Base-by-base conservation (phyloP, 1,284 basidiomycete species). In the Ganoderma meredithae region DNA sequence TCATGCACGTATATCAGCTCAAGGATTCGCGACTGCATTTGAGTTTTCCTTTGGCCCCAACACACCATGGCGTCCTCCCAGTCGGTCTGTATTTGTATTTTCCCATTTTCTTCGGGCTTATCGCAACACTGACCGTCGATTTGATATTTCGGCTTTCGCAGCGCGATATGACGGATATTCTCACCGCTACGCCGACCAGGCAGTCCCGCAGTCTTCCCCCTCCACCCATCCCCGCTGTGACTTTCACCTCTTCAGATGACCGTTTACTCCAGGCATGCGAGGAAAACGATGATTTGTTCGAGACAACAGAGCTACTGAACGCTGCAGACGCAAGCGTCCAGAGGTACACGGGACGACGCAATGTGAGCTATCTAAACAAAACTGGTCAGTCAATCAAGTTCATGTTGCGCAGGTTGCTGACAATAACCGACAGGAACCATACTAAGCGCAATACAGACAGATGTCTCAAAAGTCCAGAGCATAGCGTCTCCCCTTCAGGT, bases 401-500 rank as follows among this genome's bases (percentile, higher is more conserved):
- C 33, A 39, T 25, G 22, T 36, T 22, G 1, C 2, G 22, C 19
- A 10, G 9, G 12, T 12, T 19, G 19, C 39, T 8, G 15, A 52
- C 22, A 5, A 31, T 56, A 8, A n/a, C 7, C n/a, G 31, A 13
- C 55, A 63, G 62, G 62, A 17, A 49, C 52, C 15, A 40, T 22
- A 8, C 36, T 63, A 10, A 55, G 39, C 12, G 22, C 27, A 17
- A 36, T 63, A 22, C 62, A 63, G 12, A 40, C 62, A 10, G 49
- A 63, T 36, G 62, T 63, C 49, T 40, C 62, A 0, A 52, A 5
- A 22, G 62, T 63, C 12, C 62, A 63, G 49, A 63, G 62, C 25
- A n/a, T 39, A 22, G 49, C 49, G 3, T 63, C 62, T 55, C 62
- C 62, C 15, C 13, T 63, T 10, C 62, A 63, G 22, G 31, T 19